Conservation (phyloP, 257 asterid genomes). For the Coffea canephora region DNA sequence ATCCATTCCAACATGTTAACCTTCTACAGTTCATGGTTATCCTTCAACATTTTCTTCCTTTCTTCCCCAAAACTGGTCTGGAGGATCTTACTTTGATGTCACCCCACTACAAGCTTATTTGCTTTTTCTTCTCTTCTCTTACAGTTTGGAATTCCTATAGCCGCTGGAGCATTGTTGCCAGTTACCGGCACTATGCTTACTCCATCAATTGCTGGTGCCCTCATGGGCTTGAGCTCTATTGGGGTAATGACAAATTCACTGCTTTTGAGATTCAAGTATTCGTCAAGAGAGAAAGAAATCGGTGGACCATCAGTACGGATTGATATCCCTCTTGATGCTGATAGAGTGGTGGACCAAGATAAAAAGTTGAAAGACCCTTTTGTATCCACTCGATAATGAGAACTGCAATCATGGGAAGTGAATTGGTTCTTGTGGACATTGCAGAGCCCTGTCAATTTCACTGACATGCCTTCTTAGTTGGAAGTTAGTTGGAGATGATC, state of each 20-base stretch:
- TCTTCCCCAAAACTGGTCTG: neutral
- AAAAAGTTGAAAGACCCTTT: conserved; percentile 41
- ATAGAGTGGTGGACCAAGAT: conserved; percentile 24
- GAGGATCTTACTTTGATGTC: neutral
- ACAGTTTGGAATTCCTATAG: conserved; percentile 93
- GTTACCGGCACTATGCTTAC: conserved; percentile 88
- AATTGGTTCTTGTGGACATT: neutral
- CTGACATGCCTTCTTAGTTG: neutral
- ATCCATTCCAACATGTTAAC: neutral
- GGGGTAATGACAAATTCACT: conserved; percentile 94
- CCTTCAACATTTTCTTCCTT: neutral
- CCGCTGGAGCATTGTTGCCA: conserved; percentile 89
- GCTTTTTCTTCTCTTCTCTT: conserved; percentile 8
- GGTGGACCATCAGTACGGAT: conserved; percentile 32
- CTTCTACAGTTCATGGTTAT: neutral
- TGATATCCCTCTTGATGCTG: conserved; percentile 40
- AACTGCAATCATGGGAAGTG: neutral
- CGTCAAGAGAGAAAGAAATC: conserved; percentile 37
- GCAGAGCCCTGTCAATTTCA: neutral
- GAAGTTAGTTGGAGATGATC: neutral
- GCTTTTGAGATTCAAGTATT: conserved; percentile 64
- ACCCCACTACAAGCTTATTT: neutral
- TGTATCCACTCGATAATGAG: conserved; percentile 46
- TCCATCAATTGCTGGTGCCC: conserved; percentile 96
- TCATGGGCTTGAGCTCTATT: conserved; percentile 95